Percentiles rank a stretch among this genome's conserved stretches.
phyloP scores from a whole-genome alignment of 345 rosid species.

The Euphorbia lathyris region DNA sequence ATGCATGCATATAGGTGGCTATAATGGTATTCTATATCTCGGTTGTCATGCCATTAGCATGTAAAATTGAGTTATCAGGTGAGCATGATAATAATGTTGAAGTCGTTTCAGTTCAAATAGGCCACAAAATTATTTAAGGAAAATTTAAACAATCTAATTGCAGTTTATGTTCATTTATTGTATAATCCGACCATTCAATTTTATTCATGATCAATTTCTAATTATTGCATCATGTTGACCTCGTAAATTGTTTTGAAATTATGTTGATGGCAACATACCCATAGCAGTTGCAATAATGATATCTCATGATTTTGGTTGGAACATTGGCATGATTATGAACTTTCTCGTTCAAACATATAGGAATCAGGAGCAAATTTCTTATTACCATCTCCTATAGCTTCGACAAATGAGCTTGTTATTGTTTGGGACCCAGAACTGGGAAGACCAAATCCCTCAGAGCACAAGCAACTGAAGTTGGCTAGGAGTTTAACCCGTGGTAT shows the following conservation, averaged over 20 bases:
- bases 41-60: not conserved
- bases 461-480: conserved; percentile 95
- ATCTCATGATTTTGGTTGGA: not conserved
- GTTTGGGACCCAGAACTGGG: conserved; percentile 98
- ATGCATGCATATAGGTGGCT: not conserved
- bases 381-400: conserved; percentile 74
- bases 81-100: not conserved
- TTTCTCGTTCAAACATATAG: conserved; percentile 36
- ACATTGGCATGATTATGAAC: conserved; percentile 2
- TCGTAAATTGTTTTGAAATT: not conserved
- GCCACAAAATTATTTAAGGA: not conserved
- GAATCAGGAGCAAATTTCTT: conserved; percentile 89
- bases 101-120: not conserved
- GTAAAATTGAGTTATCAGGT: not conserved
- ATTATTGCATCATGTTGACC: not conserved
- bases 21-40: not conserved
- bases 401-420: conserved; percentile 88
- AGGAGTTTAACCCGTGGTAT: conserved; percentile 96
- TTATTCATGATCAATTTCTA: not conserved
- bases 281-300: not conserved
- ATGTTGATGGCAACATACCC: not conserved
- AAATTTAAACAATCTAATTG: not conserved
- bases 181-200: not conserved
- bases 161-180: not conserved
- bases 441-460: conserved; percentile 92